Percentiles rank a stretch among this genome's conserved stretches.
These are phyloP conservation scores for Lactarius quietus DNA, from an alignment of 768 basidiomycete species.

Conservation along the genomic window DNA sequence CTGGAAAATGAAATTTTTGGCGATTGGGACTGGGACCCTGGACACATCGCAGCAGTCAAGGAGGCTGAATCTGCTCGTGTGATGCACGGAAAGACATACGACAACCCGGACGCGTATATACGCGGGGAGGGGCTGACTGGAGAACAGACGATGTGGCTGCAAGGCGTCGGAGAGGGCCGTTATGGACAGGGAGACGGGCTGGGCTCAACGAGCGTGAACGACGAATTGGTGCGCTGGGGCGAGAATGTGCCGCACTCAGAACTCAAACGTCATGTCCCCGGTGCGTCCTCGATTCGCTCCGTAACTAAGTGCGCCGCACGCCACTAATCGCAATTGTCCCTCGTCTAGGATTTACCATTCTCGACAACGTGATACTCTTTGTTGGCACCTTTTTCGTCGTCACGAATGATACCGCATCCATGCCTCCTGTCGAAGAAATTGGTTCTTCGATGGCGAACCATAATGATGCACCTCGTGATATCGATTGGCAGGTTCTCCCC, in stretches of 20 bases:
- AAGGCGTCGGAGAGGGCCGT: constrained; percentile 27
- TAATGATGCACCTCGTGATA: constrained; percentile 42
- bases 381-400: constrained; percentile 74
- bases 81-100: constrained; percentile 31
- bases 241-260: constrained; percentile 51
- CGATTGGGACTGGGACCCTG: constrained; percentile 63
- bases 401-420: constrained; percentile 55
- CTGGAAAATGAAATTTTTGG: constrained; percentile 66
- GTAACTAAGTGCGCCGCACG: neutral
- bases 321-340: constrained; percentile 3
- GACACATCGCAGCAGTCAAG: constrained; percentile 52
- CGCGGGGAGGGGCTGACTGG: constrained; percentile 37
- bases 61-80: constrained; percentile 47
- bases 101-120: constrained; percentile 38
- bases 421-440: constrained; percentile 58
- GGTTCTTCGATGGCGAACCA: constrained; percentile 38
- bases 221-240: constrained; percentile 56
- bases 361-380: constrained; percentile 77
- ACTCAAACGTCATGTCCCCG: constrained; percentile 62
- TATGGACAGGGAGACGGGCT: constrained; percentile 29
- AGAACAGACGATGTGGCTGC: constrained; percentile 24
- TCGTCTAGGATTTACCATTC: constrained; percentile 68
- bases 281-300: constrained; percentile 36
- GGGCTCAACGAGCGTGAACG: constrained; percentile 39
- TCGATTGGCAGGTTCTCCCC: constrained; percentile 49